These are phyloP conservation scores for Arachnomyces sp. DNA, from an alignment of 2,329 filamentous ascomycete species.

Conservation along the genomic window DNA sequence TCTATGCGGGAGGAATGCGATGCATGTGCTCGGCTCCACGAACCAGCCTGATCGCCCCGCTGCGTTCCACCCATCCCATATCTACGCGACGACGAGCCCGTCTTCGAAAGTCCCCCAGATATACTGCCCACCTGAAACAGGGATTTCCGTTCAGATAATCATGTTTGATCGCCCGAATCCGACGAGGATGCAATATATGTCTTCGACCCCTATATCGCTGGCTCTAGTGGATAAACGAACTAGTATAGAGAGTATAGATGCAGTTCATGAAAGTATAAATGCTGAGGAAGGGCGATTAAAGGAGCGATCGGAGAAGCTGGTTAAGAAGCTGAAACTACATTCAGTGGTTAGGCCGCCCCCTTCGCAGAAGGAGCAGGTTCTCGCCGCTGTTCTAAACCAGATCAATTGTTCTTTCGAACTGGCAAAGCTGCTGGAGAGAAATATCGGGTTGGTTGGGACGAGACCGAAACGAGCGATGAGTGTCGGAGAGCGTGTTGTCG, in stretches of 20 bases:
- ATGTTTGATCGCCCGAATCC: slow-evolving; percentile 82
- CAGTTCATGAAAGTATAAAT: slow-evolving; percentile 53
- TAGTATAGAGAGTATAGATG: slow-evolving; percentile 23
- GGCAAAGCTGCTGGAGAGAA: slow-evolving; percentile 76
- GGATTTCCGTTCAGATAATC: slow-evolving; percentile 74
- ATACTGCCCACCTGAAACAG: slow-evolving; percentile 56
- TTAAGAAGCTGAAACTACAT: slow-evolving; percentile 82
- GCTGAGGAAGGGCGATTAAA: slow-evolving; percentile 65
- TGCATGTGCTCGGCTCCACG: slow-evolving; percentile 78
- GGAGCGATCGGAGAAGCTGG: slow-evolving; percentile 57
- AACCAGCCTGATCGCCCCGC: slow-evolving; percentile 52
- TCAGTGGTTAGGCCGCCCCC: slow-evolving; percentile 69
- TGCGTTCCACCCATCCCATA: slow-evolving; percentile 60
- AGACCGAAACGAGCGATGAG: slow-evolving; percentile 78
- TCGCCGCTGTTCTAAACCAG: slow-evolving; percentile 79
- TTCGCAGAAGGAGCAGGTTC: slow-evolving; percentile 73
- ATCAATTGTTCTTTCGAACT: slow-evolving; percentile 95
- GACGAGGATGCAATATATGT: slow-evolving; percentile 91
- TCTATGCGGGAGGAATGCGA: slow-evolving; percentile 70
- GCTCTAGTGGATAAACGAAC: slow-evolving; percentile 67
- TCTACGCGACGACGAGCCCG: slow-evolving; percentile 52
- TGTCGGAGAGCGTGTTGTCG: slow-evolving; percentile 87
- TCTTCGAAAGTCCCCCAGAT: slow-evolving; percentile 59
- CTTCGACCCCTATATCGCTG: slow-evolving; percentile 77
- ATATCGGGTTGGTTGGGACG: slow-evolving; percentile 74